Base-by-base conservation (phyloP, 495 filamentous ascomycete genomes). In the Penicillium cosmopolitanum region DNA sequence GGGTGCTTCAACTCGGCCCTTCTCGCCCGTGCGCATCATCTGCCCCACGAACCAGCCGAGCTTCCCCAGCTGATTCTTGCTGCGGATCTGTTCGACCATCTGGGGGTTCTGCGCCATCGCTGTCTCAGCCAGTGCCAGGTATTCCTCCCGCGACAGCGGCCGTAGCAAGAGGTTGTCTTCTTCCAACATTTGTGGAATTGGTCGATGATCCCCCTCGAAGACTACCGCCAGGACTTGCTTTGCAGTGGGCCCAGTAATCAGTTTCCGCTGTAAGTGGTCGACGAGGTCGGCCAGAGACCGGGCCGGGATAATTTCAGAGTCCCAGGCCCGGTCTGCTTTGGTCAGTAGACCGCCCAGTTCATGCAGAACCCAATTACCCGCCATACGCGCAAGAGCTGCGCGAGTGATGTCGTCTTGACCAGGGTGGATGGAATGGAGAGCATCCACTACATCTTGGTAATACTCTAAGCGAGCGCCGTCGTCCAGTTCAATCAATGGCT, bases 1-100 rank as follows among this genome's bases (percentile, higher is more conserved):
- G 51, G 74, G 80, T 6, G 94, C 87, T 73, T 96, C 88, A 34
- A 96, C 86, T 5, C 84, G 87, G 35, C 92, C 89, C 63, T 91
- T 87, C 31, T 85, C 84, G 8, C 91, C 88, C 36, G 77, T 75
- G 50, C 84, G 81, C 82, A 98, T 92, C 90, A 97, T 95, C 74
- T 89, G 88, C 16, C 95, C 95, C 5, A 98, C 87, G 61, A 98
- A 86, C 73, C 88, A 97, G 66, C 87, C 89, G 31, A 96, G 72
- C 73, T 97, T 96, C 3, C 89, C 88, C 50, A 85, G 80, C 55
- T 89, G 84, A 33, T 84, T 84, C 63, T 87, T 84, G 31, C 71
- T 71, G 51, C 83, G 70, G 60, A 96, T 90, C 65, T 91, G 85
- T 63, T 80, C 76, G 46, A 95, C 78, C 61, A 92, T 83, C 53